Conservation (phyloP, 129 eudicot genomes). For the Lactuca sativa region DNA sequence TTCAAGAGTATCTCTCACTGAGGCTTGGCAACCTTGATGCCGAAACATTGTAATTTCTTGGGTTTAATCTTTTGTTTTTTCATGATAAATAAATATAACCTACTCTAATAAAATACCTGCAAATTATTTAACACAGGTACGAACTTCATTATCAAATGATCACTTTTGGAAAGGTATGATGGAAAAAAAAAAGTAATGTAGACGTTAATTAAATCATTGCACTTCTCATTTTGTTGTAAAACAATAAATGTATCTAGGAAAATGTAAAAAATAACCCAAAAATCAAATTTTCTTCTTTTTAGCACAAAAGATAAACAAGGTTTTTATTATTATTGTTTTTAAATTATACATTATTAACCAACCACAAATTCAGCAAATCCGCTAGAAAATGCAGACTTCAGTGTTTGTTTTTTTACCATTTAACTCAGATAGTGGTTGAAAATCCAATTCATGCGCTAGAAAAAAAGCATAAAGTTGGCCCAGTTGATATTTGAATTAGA, state of each 20-base stretch:
- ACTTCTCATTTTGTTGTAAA: not conserved
- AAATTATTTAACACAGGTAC: slow-evolving; percentile 17
- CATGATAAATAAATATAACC: not conserved
- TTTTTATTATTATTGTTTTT: too few species aligned
- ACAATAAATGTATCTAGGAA: not conserved
- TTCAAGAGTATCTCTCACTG: slow-evolving; percentile 31
- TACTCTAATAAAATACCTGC: not conserved
- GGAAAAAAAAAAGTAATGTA: not conserved
- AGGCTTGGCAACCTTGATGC: slow-evolving; percentile 29
- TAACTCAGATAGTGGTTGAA: too few species aligned
- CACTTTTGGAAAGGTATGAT: slow-evolving; percentile 36
- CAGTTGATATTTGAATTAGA: too few species aligned
- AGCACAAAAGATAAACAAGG: too few species aligned
- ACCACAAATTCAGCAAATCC: too few species aligned
- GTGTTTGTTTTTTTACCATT: too few species aligned
- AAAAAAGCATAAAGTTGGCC: too few species aligned
- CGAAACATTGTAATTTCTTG: slow-evolving; percentile 26
- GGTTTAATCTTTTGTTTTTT: not conserved
- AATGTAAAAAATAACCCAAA: too few species aligned
- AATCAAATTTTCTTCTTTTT: too few species aligned
- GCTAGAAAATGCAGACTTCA: too few species aligned
- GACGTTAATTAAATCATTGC: not conserved
- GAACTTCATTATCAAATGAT: slow-evolving; percentile 41
- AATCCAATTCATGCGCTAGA: too few species aligned
- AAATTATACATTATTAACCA: too few species aligned